Conservation (phyloP, 108 stramenopile genomes). For the Aurantiochytrium sp. region DNA sequence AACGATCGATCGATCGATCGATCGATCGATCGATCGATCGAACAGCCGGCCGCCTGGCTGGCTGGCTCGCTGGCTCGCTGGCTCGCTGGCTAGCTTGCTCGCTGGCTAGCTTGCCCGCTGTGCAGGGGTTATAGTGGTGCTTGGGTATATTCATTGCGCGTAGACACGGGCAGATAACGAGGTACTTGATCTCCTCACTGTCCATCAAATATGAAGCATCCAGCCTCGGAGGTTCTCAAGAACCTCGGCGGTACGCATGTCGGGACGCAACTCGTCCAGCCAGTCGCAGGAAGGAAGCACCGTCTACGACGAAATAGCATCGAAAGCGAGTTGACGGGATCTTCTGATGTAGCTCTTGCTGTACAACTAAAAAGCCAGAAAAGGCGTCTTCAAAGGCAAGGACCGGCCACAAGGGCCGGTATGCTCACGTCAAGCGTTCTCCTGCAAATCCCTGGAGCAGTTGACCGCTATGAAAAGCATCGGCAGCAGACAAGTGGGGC, state of each 20-base stretch:
- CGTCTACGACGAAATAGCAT: neutral
- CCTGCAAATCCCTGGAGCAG: neutral
- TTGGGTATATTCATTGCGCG: no score
- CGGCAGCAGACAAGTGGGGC: neutral
- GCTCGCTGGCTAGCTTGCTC: no score
- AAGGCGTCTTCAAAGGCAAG: neutral
- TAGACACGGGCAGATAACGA: no score
- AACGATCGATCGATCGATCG: no score
- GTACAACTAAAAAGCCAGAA: neutral
- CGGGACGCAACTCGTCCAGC: neutral
- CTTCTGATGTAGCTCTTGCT: neutral
- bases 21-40: no score
- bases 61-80: no score
- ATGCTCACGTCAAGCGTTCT: neutral
- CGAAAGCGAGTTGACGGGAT: neutral
- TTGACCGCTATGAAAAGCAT: neutral
- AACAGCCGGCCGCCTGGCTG: no score
- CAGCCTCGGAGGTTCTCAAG: neutral
- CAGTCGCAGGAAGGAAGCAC: neutral
- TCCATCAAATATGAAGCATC: neutral
- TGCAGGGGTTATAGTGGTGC: no score
- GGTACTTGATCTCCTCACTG: no score
- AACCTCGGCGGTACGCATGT: neutral
- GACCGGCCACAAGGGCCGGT: neutral
- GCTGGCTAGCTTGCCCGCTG: no score